Percentiles rank a stretch among this genome's conserved stretches.
Evolutionary conservation across 2,329 filamentous ascomycete species (phyloP).

Genomic region (Diaporthe citriasiana): DNA sequence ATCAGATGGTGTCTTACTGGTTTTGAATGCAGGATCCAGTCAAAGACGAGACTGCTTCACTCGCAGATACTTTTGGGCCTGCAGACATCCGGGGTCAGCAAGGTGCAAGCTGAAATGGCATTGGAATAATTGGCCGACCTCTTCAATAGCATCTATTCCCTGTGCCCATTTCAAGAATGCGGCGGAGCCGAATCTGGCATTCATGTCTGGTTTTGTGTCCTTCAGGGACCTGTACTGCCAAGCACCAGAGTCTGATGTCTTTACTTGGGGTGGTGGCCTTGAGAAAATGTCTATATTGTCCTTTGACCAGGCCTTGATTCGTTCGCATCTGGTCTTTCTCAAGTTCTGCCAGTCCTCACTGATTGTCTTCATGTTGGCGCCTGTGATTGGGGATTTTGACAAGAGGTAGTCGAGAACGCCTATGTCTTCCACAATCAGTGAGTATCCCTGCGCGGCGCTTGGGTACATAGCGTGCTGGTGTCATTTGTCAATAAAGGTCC

Average conservation of each 20-base stretch:
- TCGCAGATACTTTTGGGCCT: neutral
- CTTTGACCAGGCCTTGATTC: constrained; percentile 43
- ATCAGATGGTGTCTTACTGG: neutral
- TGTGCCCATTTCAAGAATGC: constrained; percentile 35
- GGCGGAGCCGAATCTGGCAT: constrained; percentile 18
- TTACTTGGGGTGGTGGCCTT: neutral
- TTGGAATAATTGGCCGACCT: constrained; percentile 4
- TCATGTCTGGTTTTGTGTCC: constrained; percentile 22
- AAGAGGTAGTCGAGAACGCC: constrained; percentile 33
- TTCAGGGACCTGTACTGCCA: constrained; percentile 30
- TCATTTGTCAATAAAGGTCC: neutral
- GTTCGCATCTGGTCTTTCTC: constrained; percentile 44
- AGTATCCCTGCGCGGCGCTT: constrained; percentile 33
- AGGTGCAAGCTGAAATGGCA: neutral
- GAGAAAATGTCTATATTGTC: constrained; percentile 41
- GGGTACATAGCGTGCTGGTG: constrained; percentile 38
- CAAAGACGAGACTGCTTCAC: constrained; percentile 10
- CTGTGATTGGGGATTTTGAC: neutral
- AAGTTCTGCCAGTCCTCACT: constrained; percentile 42
- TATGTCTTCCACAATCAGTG: constrained; percentile 35
- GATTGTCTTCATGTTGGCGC: neutral
- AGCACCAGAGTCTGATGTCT: neutral
- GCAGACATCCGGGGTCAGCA: neutral
- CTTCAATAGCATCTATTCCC: constrained; percentile 34
- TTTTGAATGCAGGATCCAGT: no score